Conservation (phyloP, 257 asterid species). For the Paulownia fortunei region DNA sequence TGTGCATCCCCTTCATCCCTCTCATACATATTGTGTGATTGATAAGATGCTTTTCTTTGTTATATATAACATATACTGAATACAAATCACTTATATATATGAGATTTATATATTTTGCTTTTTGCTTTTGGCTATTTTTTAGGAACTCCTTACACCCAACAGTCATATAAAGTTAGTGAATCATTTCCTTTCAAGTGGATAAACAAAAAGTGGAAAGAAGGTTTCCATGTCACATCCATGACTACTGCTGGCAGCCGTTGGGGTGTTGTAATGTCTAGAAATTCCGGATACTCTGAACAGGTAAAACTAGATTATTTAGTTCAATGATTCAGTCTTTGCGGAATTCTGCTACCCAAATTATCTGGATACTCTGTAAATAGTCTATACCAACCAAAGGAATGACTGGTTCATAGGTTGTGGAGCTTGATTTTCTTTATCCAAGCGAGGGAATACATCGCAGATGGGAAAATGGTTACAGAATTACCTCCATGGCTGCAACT, state of each 20-base stretch:
- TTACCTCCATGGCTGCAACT: slow-evolving; percentile 95
- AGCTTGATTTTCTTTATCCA: slow-evolving; percentile 94
- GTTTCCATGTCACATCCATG: slow-evolving; percentile 98
- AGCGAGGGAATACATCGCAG: slow-evolving; percentile 97
- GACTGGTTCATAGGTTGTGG: slow-evolving; percentile 67
- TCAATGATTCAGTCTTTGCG: background rate
- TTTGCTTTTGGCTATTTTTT: slow-evolving; percentile 19
- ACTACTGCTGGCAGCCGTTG: slow-evolving; percentile 99
- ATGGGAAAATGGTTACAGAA: slow-evolving; percentile 94
- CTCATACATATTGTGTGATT: background rate
- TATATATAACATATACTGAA: background rate
- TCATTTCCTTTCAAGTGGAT: slow-evolving; percentile 99
- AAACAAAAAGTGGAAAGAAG: slow-evolving; percentile 98
- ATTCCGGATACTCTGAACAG: slow-evolving; percentile 94
- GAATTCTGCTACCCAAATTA: background rate
- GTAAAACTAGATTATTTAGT: slow-evolving; percentile 42
- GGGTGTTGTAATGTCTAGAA: slow-evolving; percentile 99
- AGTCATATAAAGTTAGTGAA: slow-evolving; percentile 96
- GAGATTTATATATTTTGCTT: background rate
- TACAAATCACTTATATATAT: background rate
- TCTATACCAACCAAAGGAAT: background rate
- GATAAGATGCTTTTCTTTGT: background rate
- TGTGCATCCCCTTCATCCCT: background rate
- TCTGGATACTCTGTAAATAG: background rate
- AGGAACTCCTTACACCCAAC: slow-evolving; percentile 98